Conservation (phyloP, 2,329 filamentous ascomycete genomes). For the Penicillium sp. region DNA sequence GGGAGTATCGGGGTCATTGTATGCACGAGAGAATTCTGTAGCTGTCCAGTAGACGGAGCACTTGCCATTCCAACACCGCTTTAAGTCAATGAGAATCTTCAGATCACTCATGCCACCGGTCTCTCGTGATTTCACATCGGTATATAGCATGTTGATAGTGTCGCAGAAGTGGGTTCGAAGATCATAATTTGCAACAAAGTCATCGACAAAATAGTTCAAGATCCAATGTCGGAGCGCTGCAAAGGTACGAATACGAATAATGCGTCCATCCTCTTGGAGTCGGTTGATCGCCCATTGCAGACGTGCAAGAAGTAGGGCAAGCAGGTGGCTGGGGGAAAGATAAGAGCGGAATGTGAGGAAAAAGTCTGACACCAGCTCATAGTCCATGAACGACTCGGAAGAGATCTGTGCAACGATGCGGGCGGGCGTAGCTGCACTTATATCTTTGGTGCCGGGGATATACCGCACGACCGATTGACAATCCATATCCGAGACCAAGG, state of each 20-base stretch:
- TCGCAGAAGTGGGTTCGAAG: constrained; percentile 80
- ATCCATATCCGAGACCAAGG: constrained; percentile 80
- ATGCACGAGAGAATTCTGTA: constrained; percentile 65
- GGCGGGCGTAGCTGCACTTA: constrained; percentile 87
- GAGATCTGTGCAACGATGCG: constrained; percentile 95
- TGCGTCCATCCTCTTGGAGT: constrained; percentile 81
- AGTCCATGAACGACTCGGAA: constrained; percentile 93
- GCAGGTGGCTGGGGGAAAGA: constrained; percentile 74
- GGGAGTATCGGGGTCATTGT: constrained; percentile 67
- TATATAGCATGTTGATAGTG: constrained; percentile 71
- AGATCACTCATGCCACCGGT: constrained; percentile 67
- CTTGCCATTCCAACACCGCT: constrained; percentile 94
- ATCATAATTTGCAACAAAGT: constrained; percentile 79
- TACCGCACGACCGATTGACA: constrained; percentile 83
- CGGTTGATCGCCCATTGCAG: constrained; percentile 84
- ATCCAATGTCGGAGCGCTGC: constrained; percentile 97
- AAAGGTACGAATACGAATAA: constrained; percentile 95
- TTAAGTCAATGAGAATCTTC: constrained; percentile 91
- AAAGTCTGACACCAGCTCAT: constrained; percentile 95
- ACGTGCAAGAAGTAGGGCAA: constrained; percentile 83
- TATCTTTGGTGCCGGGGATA: constrained; percentile 70
- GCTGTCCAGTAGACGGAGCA: constrained; percentile 90
- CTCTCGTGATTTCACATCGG: constrained; percentile 57
- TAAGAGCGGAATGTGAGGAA: constrained; percentile 95
- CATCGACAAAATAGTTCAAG: constrained; percentile 94